These are phyloP conservation scores for Brassica cretica DNA, from an alignment of 345 rosid species.

Conservation along the genomic window DNA sequence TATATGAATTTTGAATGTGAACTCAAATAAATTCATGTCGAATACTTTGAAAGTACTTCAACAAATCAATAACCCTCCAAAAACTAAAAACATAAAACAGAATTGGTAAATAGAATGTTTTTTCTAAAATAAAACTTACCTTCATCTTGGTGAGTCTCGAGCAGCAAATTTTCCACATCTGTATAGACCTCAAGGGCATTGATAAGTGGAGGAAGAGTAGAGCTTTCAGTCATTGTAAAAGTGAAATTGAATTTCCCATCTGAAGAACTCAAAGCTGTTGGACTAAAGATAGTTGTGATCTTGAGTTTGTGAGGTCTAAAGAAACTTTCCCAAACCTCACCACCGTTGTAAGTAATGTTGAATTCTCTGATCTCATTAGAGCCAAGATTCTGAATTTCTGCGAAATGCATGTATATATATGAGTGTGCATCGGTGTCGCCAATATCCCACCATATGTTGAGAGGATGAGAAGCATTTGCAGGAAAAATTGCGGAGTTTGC, in stretches of 20 bases:
- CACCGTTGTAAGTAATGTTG: constrained; percentile 36
- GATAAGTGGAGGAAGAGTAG: constrained; percentile 46
- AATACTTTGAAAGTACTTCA: neutral
- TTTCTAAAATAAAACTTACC: constrained; percentile 27
- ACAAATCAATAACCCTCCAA: neutral
- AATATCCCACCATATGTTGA: neutral
- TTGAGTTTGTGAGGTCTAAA: constrained; percentile 32
- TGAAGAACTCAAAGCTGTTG: constrained; percentile 16
- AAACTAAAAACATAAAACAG: neutral
- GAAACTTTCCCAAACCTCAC: constrained; percentile 13
- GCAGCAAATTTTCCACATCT: constrained; percentile 26
- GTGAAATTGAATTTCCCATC: constrained; percentile 23
- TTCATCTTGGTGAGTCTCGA: constrained; percentile 38
- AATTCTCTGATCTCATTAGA: constrained; percentile 38
- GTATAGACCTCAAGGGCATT: constrained; percentile 43
- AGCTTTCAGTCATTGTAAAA: constrained; percentile 23
- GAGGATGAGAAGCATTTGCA: constrained; percentile 17
- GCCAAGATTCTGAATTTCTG: constrained; percentile 36
- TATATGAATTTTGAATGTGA: neutral
- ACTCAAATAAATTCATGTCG: neutral
- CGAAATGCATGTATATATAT: constrained; percentile 51
- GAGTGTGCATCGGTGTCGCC: neutral
- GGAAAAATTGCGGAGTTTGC: constrained; percentile 33
- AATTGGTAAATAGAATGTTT: neutral
- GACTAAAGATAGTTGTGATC: constrained; percentile 33